Evolutionary conservation across 225 moss, liverwort and hornwort species (phyloP), one percentile per base, ranked within the genome.

Genomic region (Bryum argenteum): DNA sequence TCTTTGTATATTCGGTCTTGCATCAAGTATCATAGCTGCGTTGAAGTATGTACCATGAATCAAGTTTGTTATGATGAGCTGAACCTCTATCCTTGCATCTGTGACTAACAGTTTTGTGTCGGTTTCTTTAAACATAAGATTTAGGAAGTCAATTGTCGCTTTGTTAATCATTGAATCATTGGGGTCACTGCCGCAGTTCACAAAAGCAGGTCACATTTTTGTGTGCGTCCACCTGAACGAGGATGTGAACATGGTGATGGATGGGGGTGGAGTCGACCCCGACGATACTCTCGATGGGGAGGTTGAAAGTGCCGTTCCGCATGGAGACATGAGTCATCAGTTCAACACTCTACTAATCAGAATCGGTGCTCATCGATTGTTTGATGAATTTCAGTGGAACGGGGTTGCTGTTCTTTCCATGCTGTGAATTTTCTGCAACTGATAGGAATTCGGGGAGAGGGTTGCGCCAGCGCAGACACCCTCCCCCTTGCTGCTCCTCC

Each of bases 181-280:
- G n/a, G 57, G 69, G 52, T 66, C 24, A 10, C 18, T 64, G 33
- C 33, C 37, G 60, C 86, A 89, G 89, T 89, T 89, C 77, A 89
- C 89, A 12, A 75, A 80, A 75, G 70, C 79, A 66, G 89, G 89
- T 39, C 89, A 89, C 65, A 86, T 89, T 50, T 89, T 89, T 77
- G 83, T 89, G 61, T 86, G 89, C 73, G 89, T 89, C 44, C 89
- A 89, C 71, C 73, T 89, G 44, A 74, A 87, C 44, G 89, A 86
- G 52, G 89, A 86, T 63, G 73, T 86, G 65, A 81, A 79, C 66
- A 86, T 81, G 81, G 89, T 80, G 67, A 81, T 83, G 83, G 84
- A 86, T 48, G 81, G 73, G 45, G 72, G 79, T 72, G 79, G 71
- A 68, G 77, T 53, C 62, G 81, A 89, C 45, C 78, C 64, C 47